Evolutionary conservation across 768 basidiomycete genomes (phyloP).

Genomic region (Mycena rosella): DNA sequence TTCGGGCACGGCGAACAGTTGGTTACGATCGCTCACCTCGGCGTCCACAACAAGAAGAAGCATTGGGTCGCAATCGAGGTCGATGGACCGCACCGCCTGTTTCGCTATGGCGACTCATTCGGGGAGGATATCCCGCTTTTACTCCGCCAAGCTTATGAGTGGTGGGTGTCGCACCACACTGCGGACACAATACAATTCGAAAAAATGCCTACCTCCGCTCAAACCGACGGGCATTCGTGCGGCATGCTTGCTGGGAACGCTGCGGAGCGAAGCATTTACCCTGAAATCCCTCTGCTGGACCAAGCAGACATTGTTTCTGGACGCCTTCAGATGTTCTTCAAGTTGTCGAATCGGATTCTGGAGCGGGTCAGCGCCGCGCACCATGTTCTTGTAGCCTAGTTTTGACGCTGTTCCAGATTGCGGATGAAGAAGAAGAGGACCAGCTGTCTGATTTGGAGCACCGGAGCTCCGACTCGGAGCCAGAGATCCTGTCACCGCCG

Average conservation of each 20-base stretch:
- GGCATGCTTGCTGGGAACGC: background rate
- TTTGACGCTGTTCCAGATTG: background rate
- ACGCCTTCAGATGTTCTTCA: conserved; percentile 4
- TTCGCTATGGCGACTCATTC: conserved; percentile 2
- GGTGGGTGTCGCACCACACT: conserved; percentile 6
- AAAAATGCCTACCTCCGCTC: background rate
- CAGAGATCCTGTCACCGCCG: background rate
- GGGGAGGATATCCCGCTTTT: background rate
- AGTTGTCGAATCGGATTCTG: background rate
- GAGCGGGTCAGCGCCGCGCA: too few relatives aligned
- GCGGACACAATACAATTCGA: background rate
- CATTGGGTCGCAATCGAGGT: conserved; percentile 16
- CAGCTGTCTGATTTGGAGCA: background rate
- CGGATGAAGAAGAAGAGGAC: conserved; percentile 8
- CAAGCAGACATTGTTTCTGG: background rate
- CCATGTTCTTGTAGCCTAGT: too few relatives aligned
- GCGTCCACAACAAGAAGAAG: background rate
- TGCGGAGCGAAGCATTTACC: conserved; percentile 1
- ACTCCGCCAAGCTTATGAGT: conserved; percentile 1
- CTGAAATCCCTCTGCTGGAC: background rate
- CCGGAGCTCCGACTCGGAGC: background rate
- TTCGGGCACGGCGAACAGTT: conserved; percentile 5
- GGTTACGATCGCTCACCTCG: conserved; percentile 14
- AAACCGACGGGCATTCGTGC: conserved; percentile 18
- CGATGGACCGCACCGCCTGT: background rate